phyloP scores from a whole-genome alignment of 2,329 filamentous ascomycete genomes.

The Alternaria consortialis region DNA sequence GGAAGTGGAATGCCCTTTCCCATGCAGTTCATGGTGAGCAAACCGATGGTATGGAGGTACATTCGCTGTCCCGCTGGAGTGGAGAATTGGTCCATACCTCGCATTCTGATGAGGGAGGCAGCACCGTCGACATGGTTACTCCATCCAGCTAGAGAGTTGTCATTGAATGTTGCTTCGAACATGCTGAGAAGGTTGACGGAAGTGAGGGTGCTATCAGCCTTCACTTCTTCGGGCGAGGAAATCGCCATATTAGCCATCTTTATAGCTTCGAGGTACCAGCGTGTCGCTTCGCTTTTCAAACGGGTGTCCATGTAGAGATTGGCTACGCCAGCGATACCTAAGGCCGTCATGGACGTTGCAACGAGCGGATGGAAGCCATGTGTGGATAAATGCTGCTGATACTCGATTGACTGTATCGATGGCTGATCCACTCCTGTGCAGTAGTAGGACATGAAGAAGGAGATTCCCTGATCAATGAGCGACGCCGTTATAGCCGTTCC shows the following conservation, averaged over 20 bases:
- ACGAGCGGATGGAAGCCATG: constrained; percentile 46
- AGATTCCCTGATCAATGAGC: constrained; percentile 43
- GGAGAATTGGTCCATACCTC: constrained; percentile 41
- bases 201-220: constrained; percentile 43
- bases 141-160: constrained; percentile 43
- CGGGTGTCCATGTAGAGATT: constrained; percentile 38
- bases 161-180: constrained; percentile 48
- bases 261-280: constrained; percentile 45
- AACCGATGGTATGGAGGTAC: constrained; percentile 42
- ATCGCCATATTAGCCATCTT: constrained; percentile 45
- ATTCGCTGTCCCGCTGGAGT: constrained; percentile 42
- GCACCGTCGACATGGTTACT: constrained; percentile 50
- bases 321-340: constrained; percentile 45
- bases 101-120: constrained; percentile 41
- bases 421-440: constrained; percentile 40
- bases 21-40: constrained; percentile 43
- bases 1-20: constrained; percentile 35
- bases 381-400: constrained; percentile 38
- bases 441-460: constrained; percentile 45
- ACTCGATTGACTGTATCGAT: constrained; percentile 31
- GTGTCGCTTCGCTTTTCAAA: constrained; percentile 40
- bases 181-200: constrained; percentile 39
- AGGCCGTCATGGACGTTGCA: constrained; percentile 46
- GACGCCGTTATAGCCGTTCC: constrained; percentile 28
- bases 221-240: constrained; percentile 34